These are phyloP conservation scores for Arthrobotrys sphaeroides DNA, from an alignment of 2,329 filamentous ascomycete species.

Conservation along the genomic window DNA sequence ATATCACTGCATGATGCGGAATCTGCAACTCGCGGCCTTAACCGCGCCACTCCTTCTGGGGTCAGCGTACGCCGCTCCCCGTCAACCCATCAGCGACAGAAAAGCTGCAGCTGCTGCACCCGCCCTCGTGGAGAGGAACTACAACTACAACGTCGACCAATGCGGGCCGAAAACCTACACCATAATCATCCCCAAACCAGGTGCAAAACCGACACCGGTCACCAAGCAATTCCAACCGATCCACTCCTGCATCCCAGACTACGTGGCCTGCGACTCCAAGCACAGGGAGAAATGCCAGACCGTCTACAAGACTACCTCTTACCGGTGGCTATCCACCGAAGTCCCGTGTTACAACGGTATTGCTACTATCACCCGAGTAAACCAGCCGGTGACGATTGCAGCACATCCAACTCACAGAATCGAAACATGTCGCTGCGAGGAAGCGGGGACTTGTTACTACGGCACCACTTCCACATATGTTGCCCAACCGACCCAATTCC, in stretches of 20 bases:
- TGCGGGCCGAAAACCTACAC: constrained; percentile 45
- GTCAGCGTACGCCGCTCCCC: constrained; percentile 28
- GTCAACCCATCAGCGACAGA: constrained; percentile 21
- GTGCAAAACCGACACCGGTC: constrained; percentile 41
- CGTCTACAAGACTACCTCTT: constrained; percentile 39
- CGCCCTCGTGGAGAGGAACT: constrained; percentile 17
- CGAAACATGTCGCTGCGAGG: constrained; percentile 41
- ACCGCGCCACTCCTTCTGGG: constrained; percentile 20
- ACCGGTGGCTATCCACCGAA: constrained; percentile 46
- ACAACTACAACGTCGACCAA: constrained; percentile 23
- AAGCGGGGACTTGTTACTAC: constrained; percentile 44
- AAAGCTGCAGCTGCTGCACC: not conserved
- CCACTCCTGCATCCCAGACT: constrained; percentile 43
- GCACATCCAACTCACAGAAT: constrained; percentile 45
- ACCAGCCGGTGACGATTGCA: constrained; percentile 43
- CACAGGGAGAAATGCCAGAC: constrained; percentile 43
- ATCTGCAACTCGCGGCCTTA: constrained; percentile 30
- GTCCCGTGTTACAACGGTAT: constrained; percentile 43
- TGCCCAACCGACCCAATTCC: constrained; percentile 37
- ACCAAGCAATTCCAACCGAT: constrained; percentile 48
- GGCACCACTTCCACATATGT: constrained; percentile 39
- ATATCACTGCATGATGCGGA: constrained; percentile 25
- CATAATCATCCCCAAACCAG: constrained; percentile 32
- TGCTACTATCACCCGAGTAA: constrained; percentile 21
- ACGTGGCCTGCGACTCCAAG: constrained; percentile 41